Percentiles rank a stretch among this genome's conserved stretches.
Evolutionary conservation across 306 rosid species (phyloP).

Genomic region (Malus fusca): DNA sequence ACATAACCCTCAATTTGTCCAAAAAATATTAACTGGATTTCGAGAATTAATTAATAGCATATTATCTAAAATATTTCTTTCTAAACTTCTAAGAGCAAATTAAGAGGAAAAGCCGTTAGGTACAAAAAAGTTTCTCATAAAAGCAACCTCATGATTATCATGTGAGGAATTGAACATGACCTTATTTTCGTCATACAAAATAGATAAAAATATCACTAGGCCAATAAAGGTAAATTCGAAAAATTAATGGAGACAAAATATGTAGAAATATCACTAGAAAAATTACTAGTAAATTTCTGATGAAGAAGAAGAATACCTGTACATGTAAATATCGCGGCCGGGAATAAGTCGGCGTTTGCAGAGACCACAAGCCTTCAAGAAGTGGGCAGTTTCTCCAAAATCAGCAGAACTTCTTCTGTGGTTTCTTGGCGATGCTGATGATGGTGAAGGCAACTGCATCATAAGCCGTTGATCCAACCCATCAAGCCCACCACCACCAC

Average conservation of each 20-base stretch:
- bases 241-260: neutral
- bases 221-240: neutral
- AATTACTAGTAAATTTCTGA: neutral
- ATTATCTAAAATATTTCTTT: neutral
- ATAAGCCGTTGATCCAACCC: conserved; percentile 31
- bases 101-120: neutral
- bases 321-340: conserved; percentile 87
- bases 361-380: conserved; percentile 67
- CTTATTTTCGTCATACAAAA: neutral
- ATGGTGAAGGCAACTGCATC: conserved; percentile 15
- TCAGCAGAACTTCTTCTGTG: conserved; percentile 35
- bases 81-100: neutral
- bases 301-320: conserved; percentile 34
- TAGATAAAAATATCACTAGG: neutral
- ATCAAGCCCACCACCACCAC: conserved; percentile 8
- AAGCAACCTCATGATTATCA: neutral
- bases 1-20: neutral
- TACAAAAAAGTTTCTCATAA: neutral
- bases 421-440: conserved; percentile 33
- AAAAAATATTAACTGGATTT: neutral
- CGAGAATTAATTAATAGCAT: neutral
- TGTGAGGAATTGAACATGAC: neutral
- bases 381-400: conserved; percentile 34
- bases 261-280: neutral
- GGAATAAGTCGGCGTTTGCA: conserved; percentile 66